Conservation (phyloP, 306 rosid species). For the Prosopis cineraria region DNA sequence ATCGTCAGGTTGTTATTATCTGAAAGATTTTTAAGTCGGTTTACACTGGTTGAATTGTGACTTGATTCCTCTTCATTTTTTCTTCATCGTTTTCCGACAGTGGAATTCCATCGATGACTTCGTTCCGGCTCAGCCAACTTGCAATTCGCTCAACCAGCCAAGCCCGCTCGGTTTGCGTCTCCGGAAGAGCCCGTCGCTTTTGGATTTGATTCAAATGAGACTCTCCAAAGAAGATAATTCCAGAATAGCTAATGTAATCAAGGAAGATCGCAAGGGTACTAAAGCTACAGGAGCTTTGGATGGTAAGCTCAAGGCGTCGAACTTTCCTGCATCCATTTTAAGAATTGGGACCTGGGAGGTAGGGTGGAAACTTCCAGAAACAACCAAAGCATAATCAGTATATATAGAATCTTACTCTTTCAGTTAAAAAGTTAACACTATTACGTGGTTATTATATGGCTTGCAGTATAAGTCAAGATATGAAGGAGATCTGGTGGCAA, state of each 20-base stretch:
- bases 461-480: conserved; percentile 78
- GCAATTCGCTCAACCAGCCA: conserved; percentile 62
- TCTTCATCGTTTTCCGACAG: conserved; percentile 44
- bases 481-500: conserved; percentile 90
- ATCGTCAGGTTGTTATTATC: not conserved
- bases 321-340: conserved; percentile 68
- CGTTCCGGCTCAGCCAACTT: conserved; percentile 22
- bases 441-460: not conserved
- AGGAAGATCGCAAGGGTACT: conserved; percentile 47
- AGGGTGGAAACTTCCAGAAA: not conserved
- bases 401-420: not conserved
- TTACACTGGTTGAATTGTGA: not conserved
- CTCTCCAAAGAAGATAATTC: conserved; percentile 59
- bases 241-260: conserved; percentile 27
- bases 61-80: not conserved
- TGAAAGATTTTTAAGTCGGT: not conserved
- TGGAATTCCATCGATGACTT: conserved; percentile 37
- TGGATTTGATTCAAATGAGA: conserved; percentile 88
- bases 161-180: conserved; percentile 88
- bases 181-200: conserved; percentile 76
- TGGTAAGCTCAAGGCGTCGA: conserved; percentile 77
- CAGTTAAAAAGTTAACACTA: too few species aligned
- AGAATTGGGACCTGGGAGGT: conserved; percentile 91
- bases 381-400: not conserved
- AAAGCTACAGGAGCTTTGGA: conserved; percentile 40